These are phyloP conservation scores for Hypoxylon sp. DNA, from an alignment of 2,329 filamentous ascomycete genomes.

Conservation along the genomic window DNA sequence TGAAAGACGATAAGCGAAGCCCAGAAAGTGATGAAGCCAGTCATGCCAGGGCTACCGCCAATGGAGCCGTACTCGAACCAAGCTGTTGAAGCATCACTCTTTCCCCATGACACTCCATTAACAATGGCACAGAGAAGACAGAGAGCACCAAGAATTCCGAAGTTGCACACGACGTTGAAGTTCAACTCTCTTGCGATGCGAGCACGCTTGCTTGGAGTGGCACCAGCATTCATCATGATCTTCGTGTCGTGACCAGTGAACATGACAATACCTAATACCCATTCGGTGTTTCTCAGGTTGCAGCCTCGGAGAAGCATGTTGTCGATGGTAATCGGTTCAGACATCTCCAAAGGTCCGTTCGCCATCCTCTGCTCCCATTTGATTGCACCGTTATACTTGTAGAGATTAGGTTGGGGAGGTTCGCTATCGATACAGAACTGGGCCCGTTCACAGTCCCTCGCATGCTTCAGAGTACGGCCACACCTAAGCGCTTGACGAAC, in stretches of 20 bases:
- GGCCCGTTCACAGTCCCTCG: slow-evolving; percentile 88
- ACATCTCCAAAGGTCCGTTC: slow-evolving; percentile 77
- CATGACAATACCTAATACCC: slow-evolving; percentile 89
- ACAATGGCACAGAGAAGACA: slow-evolving; percentile 86
- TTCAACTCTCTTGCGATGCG: slow-evolving; percentile 93
- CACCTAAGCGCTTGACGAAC: slow-evolving; percentile 90
- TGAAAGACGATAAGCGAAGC: slow-evolving; percentile 94
- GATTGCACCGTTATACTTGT: slow-evolving; percentile 91
- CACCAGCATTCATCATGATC: slow-evolving; percentile 98
- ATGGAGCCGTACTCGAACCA: slow-evolving; percentile 90
- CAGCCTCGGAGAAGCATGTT: slow-evolving; percentile 94
- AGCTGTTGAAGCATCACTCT: slow-evolving; percentile 75
- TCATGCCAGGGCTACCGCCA: slow-evolving; percentile 75
- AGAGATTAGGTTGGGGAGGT: slow-evolving; percentile 89
- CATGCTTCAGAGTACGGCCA: slow-evolving; percentile 83
- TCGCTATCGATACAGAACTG: slow-evolving; percentile 92
- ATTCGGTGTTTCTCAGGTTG: slow-evolving; percentile 94
- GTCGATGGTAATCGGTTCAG: slow-evolving; percentile 92
- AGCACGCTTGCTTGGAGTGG: slow-evolving; percentile 92
- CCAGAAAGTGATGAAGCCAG: slow-evolving; percentile 97
- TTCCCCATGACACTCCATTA: slow-evolving; percentile 83
- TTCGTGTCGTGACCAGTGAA: slow-evolving; percentile 98
- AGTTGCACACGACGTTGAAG: slow-evolving; percentile 98
- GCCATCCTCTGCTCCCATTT: slow-evolving; percentile 82
- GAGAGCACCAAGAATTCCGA: slow-evolving; percentile 86